Base-by-base conservation (phyloP, 2,329 filamentous ascomycete species). In the Allantophomopsis cytisporea region DNA sequence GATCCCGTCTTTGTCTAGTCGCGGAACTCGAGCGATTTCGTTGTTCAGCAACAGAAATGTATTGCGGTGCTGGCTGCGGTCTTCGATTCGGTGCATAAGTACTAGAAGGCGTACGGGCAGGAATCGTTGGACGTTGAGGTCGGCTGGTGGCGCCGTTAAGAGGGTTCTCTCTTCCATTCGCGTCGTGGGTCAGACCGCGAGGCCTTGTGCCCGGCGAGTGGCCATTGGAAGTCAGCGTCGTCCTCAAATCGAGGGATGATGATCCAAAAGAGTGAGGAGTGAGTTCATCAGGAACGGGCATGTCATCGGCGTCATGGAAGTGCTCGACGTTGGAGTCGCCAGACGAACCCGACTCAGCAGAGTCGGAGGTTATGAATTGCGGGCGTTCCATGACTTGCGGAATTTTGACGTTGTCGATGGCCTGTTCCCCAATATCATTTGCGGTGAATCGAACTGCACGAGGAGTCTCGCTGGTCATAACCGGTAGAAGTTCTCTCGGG, bases 61-160 rank as follows among this genome's bases (percentile, higher is more conserved):
- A 67, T 35, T 68, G 65, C 13, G 65, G 60, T 40, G 64, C 10
- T 13, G 55, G 52, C 15, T 71, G 41, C 66, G 71, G 66, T 40
- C 70, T 66, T 36, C 75, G 64, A 42, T 72, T 52, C 35, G 78
- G 78, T 45, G 83, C 82, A 57, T 91, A 91, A 23, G 84, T 87
- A 56, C 71, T 84, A 21, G 83, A 89, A 1, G 82, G 82, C 4
- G 82, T 87, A 52, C 83, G 69, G 39, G 73, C 71, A 14, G 83
- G 82, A 17, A 68, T 78, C 5, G 73, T 69, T 13, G 83, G 82
- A 47, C 83, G 73, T 50, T 82, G 76, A 18, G 71, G 68, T 50
- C 79, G 70, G 58, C 59, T 66, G 54, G 51, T 61, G 49, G 58
- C 61, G 37, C 64, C 66, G 45, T 69, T 69, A 59, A 57, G 23